Evolutionary conservation across 2,329 filamentous ascomycete genomes (phyloP).

Genomic region (Penicillium thymicola): DNA sequence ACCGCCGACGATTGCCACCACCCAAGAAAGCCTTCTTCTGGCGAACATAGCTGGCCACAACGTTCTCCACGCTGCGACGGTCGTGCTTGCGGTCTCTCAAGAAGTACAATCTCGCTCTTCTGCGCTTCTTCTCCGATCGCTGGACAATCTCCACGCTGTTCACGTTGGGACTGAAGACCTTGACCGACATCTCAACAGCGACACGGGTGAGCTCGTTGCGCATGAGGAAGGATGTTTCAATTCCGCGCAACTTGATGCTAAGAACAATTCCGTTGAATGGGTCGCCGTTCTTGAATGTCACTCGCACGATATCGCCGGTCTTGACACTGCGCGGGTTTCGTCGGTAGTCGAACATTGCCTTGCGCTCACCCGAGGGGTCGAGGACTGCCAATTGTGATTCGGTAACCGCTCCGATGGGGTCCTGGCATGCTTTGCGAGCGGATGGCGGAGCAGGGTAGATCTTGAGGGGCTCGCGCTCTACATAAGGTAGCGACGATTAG

Average conservation of each 20-base stretch:
- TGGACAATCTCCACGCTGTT: conserved; percentile 92
- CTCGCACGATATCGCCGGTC: conserved; percentile 86
- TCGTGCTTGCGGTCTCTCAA: conserved; percentile 87
- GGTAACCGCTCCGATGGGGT: conserved; percentile 67
- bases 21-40: conserved; percentile 48
- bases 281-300: conserved; percentile 79
- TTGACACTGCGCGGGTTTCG: conserved; percentile 74
- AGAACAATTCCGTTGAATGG: conserved; percentile 87
- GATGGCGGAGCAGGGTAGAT: conserved; percentile 50
- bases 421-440: conserved; percentile 41
- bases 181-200: conserved; percentile 96
- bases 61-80: conserved; percentile 76
- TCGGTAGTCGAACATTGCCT: conserved; percentile 70
- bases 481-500: neutral
- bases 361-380: conserved; percentile 80
- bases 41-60: conserved; percentile 66
- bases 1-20: conserved; percentile 18
- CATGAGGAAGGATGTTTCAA: conserved; percentile 84
- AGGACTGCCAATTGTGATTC: conserved; percentile 67
- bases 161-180: conserved; percentile 87
- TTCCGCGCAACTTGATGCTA: conserved; percentile 79
- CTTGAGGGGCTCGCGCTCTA: conserved; percentile 51
- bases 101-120: conserved; percentile 84
- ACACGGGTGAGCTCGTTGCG: conserved; percentile 82
- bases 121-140: conserved; percentile 76